Evolutionary conservation across 23 red algal genomes (phyloP), one percentile per base, ranked within the genome.

Genomic region (Gracilaria vermiculophylla): DNA sequence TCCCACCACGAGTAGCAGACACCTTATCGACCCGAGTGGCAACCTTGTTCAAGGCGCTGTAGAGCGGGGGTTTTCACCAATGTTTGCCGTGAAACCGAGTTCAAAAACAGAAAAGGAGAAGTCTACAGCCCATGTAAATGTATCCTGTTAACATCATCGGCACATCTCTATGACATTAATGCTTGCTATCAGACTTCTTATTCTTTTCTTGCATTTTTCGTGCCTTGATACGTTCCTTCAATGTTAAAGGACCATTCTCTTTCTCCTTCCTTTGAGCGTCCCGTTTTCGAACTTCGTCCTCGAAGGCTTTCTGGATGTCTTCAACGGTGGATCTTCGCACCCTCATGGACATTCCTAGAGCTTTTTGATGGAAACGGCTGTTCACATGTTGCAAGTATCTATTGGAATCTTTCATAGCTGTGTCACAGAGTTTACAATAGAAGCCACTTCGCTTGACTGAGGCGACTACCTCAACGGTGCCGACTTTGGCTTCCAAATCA

Each of bases 381-480:
- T 96, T 96, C 23, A 96, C 75, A 71, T 96, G 94, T 1, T 66
- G 56, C 67, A 96, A 42, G 70, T 87, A 96, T 2, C 78, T 17
- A 55, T 78, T 83, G 13, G 78, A 86, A 81, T 96, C 94, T 53
- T 96, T 92, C 62, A 84, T 54, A 2, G 83, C 71, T 15, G 91
- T 81, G 41, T 81, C 85, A 69, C 94, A 96, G 15, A 69, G 49
- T 54, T 86, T 80, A 57, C 94, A 96, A n/a, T 78, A 56, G 43
- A 96, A 96, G 33, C 87, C 94, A 20, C 94, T 75, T 58, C 53
- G 41, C 40, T 83, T 50, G 13, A 51, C 50, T 21, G 44, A 60
- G 19, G 66, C 72, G 19, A 94, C 92, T 3, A 94, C 51, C 24
- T 81, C 92, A 32, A 69, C 36, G 14, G 81, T 61, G 15, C 82